These are phyloP conservation scores for Crithidia bombi DNA, from an alignment of 208 protist genomes.

Conservation along the genomic window DNA sequence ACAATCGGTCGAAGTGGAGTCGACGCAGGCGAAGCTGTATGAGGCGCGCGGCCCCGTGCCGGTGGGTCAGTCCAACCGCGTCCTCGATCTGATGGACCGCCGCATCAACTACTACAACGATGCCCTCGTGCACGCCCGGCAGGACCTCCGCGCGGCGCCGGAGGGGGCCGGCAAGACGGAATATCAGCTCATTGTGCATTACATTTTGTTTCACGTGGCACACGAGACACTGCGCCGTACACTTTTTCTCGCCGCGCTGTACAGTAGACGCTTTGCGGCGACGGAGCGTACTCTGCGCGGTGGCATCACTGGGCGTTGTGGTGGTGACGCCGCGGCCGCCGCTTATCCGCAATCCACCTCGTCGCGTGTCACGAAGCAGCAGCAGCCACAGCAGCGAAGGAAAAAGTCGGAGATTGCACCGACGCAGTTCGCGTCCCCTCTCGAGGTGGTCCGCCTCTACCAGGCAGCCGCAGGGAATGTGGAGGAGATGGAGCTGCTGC, in stretches of 20 bases:
- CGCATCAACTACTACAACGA: constrained; percentile 85
- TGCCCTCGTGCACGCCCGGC: constrained; percentile 72
- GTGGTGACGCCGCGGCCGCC: neutral
- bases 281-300: constrained; percentile 62
- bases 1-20: constrained; percentile 57
- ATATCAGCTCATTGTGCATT: constrained; percentile 82
- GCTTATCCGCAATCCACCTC: neutral
- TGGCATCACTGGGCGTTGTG: neutral
- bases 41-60: constrained; percentile 47
- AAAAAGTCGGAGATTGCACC: constrained; percentile 58
- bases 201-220: constrained; percentile 77
- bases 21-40: constrained; percentile 48
- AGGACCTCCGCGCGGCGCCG: constrained; percentile 62
- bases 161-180: constrained; percentile 59
- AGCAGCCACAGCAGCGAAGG: constrained; percentile 20
- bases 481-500: constrained; percentile 82
- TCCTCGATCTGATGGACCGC: constrained; percentile 85
- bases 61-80: constrained; percentile 68
- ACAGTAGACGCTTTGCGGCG: constrained; percentile 69
- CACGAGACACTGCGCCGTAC: constrained; percentile 72
- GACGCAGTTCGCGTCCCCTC: constrained; percentile 76
- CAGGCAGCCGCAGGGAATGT: constrained; percentile 66
- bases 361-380: constrained; percentile 4
- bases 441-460: constrained; percentile 87
- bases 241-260: constrained; percentile 75